phyloP scores from a whole-genome alignment of 257 asterid species.

The Solanum paucissectum region DNA sequence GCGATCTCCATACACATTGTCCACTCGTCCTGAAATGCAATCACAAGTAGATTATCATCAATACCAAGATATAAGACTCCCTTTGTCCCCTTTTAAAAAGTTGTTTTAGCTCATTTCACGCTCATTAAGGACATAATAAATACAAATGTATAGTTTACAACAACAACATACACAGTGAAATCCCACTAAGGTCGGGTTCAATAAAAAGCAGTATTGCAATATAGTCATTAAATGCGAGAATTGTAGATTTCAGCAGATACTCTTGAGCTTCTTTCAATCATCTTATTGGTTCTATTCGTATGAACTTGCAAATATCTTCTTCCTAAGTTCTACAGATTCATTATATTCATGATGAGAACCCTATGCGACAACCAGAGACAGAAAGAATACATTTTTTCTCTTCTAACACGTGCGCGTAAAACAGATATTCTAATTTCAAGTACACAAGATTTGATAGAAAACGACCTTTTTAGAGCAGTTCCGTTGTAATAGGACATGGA shows the following conservation, averaged over 20 bases:
- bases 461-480: not conserved
- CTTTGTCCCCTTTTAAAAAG: not conserved
- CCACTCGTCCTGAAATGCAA: constrained; percentile 65
- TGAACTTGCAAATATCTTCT: not conserved
- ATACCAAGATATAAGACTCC: not conserved
- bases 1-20: constrained; percentile 97
- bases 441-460: not conserved
- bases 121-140: not conserved
- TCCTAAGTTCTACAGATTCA: not conserved
- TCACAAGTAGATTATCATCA: not conserved
- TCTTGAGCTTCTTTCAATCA: not conserved
- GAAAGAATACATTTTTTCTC: not conserved
- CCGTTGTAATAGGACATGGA: not conserved
- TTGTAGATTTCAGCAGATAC: not conserved
- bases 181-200: not conserved
- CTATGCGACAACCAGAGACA: not conserved
- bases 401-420: not conserved
- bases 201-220: not conserved
- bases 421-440: not conserved
- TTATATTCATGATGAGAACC: not conserved
- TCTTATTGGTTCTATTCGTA: not conserved
- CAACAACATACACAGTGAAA: too few relatives aligned
- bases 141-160: not conserved
- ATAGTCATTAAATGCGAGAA: not conserved
- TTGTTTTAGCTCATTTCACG: not conserved